Evolutionary conservation across 2,329 filamentous ascomycete genomes (phyloP).

Genomic region (Venturia carpophila): DNA sequence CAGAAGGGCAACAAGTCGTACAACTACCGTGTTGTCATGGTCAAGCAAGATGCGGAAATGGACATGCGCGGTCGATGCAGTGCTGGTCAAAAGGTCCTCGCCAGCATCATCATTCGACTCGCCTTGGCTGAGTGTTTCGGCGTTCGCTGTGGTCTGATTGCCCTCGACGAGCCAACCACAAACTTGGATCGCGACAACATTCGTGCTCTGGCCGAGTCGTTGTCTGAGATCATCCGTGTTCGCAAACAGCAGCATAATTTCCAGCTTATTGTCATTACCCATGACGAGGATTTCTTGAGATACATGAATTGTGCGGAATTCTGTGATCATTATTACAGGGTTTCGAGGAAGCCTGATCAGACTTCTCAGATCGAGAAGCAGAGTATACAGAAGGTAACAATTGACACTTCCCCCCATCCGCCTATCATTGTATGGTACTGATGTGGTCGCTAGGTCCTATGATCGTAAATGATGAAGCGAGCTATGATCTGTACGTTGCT

Average conservation of each 20-base stretch:
- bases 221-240: constrained; percentile 79
- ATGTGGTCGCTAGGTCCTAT: background rate
- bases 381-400: constrained; percentile 28
- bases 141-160: constrained; percentile 89
- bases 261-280: constrained; percentile 96
- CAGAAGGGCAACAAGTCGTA: constrained; percentile 70
- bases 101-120: constrained; percentile 93
- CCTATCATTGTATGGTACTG: background rate
- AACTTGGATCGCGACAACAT: constrained; percentile 97
- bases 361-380: constrained; percentile 75
- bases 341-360: constrained; percentile 73
- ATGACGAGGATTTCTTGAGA: constrained; percentile 91
- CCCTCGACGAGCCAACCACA: constrained; percentile 93
- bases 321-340: constrained; percentile 82
- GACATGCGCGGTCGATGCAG: constrained; percentile 98
- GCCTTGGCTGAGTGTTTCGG: constrained; percentile 96
- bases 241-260: constrained; percentile 86
- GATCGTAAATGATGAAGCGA: background rate
- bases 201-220: constrained; percentile 70
- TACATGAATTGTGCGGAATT: constrained; percentile 94
- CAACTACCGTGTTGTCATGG: constrained; percentile 96
- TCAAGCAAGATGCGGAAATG: constrained; percentile 96
- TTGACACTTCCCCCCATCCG: background rate
- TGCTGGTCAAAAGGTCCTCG: constrained; percentile 92
- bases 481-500: background rate